Evolutionary conservation across 2,329 filamentous ascomycete genomes (phyloP), one percentile per base, ranked within the genome.

Genomic region (Neonectria faginata): DNA sequence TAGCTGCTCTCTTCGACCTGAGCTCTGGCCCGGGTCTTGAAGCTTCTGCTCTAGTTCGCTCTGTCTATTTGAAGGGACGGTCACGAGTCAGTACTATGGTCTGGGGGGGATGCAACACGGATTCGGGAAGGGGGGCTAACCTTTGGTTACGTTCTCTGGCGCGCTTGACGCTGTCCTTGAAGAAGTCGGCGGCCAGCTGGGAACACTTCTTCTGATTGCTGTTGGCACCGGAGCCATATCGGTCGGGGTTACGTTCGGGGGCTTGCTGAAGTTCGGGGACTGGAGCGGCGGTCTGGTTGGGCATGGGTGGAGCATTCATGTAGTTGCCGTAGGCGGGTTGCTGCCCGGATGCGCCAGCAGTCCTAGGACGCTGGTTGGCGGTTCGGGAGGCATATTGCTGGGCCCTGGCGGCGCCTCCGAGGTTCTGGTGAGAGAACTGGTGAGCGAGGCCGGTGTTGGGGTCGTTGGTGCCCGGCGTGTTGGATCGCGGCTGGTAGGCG

Each of bases 141-240:
- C 94, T 92, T 80, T 97, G 90, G 79, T 99, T 99, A 64, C 96
- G 90, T 82, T 98, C 96, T 72, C 95, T 89, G 56, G 96, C 96
- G 73, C 96, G 89, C 84, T 97, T 95, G 60, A 99, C 97, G 78
- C 95, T 98, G 81, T 99, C 95, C 81, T 97, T 97, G 88, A 98
- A 99, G 84, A 98, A 98, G 73, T 96, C 94, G 61, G 91, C 89
- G 42, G 97, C 92, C 75, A 90, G 78, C 75, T 89, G 87, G 14
- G 86, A 87, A 77, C 89, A 91, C 76, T 89, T 90, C 81, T 90
- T 90, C 80, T 91, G 88, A 77, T 91, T 91, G 77, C 89, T 89
- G 74, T 90, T 89, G 69, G 88, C 84, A 70, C 87, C 86, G 60
- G 84, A 77, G 36, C 88, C 88, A 71, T 89, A 91, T 75, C 92